Evolutionary conservation across 306 rosid species (phyloP).

Genomic region (Castanopsis chinensis): DNA sequence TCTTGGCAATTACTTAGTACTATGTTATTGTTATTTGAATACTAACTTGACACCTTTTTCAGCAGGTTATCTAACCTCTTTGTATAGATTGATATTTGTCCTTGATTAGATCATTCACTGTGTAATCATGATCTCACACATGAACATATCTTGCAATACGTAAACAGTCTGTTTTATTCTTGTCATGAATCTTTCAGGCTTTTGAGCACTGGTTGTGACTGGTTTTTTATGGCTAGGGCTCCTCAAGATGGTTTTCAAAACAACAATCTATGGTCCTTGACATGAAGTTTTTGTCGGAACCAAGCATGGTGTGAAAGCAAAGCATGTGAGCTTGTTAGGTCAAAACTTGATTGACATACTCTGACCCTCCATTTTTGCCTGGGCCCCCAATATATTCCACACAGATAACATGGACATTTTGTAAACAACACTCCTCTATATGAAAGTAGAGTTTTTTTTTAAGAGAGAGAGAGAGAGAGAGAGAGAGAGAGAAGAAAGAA

Average conservation of each 20-base stretch:
- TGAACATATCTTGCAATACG: background rate
- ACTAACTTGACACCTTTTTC: too few relatives aligned
- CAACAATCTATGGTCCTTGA: background rate
- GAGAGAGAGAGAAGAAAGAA: background rate
- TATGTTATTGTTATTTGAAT: too few relatives aligned
- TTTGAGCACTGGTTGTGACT: background rate
- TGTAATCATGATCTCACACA: background rate
- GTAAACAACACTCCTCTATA: background rate
- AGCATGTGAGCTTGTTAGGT: too few relatives aligned
- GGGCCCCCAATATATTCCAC: too few relatives aligned
- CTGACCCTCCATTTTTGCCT: too few relatives aligned
- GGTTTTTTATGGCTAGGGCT: too few relatives aligned
- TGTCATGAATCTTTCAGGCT: background rate
- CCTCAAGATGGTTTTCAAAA: too few relatives aligned
- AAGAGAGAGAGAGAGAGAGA: background rate
- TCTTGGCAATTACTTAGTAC: too few relatives aligned
- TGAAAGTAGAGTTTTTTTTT: background rate
- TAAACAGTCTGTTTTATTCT: background rate
- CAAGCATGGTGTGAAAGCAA: background rate
- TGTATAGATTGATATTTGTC: background rate
- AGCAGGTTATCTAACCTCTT: background rate
- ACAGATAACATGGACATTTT: too few relatives aligned
- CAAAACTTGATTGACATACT: too few relatives aligned
- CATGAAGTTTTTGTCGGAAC: background rate
- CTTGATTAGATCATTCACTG: background rate